Base-by-base conservation (phyloP, 805 yeast genomes). In the Tetrapisispora namnaoensis region DNA sequence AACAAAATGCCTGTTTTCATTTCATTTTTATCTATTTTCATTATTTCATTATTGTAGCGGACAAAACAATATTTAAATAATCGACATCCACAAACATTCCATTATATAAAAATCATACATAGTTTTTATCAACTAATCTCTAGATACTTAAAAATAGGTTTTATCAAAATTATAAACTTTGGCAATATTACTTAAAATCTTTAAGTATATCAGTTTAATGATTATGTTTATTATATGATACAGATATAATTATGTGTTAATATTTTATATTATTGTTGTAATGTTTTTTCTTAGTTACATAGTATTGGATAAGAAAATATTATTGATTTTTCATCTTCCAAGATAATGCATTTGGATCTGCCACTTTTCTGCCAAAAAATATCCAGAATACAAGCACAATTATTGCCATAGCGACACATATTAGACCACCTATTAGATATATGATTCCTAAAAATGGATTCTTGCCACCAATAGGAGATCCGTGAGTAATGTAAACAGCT, bases 391-490 rank as follows among this genome's bases (percentile, higher is more conserved):
- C 56, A 52, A 80, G 60, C 52, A 84, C 73, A 8, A 70, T 62
- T 1, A 82, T 39, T 1, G 82, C 80, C 55, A 84, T 67, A 1
- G 79, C 58, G 32, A 82, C 69, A 62, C 90, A 83, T 14, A 85
- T 68, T 30, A 81, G 82, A 21, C 93, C 95, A 46, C 82, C 84
- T 32, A 77, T 86, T 53, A 86, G 75, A 84, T 90, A 86, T 37
- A 79, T 71, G 46, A 79, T 73, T 32, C 93, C 95, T 54, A 86
- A 67, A 59, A 85, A 85, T 37, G 74, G 63, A 63, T 86, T 86
- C 65, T 81, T 82, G 22, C 93, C 91, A 16, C 95, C 95, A 53
- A 82, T 75, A 5, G 77, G 81, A 2, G 87, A 80, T 52, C 86
- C 75, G 39, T 87, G 87, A 4, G 86, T 76, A 27, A 86, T 55